Evolutionary conservation across 805 yeast genomes (phyloP).

Genomic region (Pichia insulana): DNA sequence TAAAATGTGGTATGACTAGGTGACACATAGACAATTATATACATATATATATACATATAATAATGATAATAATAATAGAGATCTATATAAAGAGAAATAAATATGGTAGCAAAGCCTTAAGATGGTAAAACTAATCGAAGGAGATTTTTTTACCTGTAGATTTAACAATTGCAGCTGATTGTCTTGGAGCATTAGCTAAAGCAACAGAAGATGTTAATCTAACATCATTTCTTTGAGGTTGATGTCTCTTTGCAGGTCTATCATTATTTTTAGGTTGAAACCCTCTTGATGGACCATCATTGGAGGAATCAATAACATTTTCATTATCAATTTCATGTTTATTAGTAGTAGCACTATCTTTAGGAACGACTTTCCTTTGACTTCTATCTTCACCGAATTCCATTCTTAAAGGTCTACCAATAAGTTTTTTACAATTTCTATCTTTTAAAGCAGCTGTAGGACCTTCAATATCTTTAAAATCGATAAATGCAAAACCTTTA

Average conservation of each 20-base stretch:
- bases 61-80: no score
- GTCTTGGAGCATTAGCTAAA: conserved; percentile 81
- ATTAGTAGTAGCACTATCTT: conserved; percentile 1
- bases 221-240: conserved; percentile 26
- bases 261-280: conserved; percentile 23
- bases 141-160: conserved; percentile 83
- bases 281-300: conserved; percentile 12
- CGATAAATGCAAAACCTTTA: conserved; percentile 92
- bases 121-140: conserved; percentile 38
- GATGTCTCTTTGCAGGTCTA: conserved; percentile 12
- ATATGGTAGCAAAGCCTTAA: no score
- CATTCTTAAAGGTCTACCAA: conserved; percentile 70
- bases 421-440: conserved; percentile 52
- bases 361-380: conserved; percentile 23
- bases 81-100: no score
- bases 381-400: conserved; percentile 96
- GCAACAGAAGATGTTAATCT: conserved; percentile 76
- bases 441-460: conserved; percentile 79
- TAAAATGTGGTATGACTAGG: conserved; percentile 91
- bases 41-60: background rate
- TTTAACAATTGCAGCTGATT: conserved; percentile 78
- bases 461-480: conserved; percentile 70
- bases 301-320: background rate
- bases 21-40: background rate
- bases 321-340: background rate